Base-by-base conservation (phyloP, 2,329 filamentous ascomycete species). In the Sarocladium brachiariae region DNA sequence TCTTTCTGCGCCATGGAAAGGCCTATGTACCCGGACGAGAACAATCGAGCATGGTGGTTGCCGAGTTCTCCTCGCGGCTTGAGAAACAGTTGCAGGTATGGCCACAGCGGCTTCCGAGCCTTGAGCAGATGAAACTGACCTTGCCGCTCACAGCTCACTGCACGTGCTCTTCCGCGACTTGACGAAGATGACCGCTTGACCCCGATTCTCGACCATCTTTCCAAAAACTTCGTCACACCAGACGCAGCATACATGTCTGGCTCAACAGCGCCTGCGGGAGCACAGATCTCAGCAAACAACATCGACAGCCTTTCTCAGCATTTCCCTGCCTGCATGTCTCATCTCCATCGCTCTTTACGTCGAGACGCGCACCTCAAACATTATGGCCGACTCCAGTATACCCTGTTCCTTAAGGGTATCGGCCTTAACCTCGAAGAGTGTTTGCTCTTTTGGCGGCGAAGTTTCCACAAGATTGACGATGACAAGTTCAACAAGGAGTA, bases 401-500 rank as follows among this genome's bases (percentile, higher is more conserved):
- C 88, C 0, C 80, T 99, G 3, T 99, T 99, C 78, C 77, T 99
- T 52, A 99, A 99, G 69, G 93, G 93, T 37, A 89, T 97, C 53
- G 93, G 93, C 0, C 74, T 99, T 24, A 89, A 81, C 55, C 73
- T 99, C n/a, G 90, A 96, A 62, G 92, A 99, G 67, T 89, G 83
- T 59, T 78, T 99, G 21, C 59, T 89, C 11, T 99, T 99, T 73
- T 99, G 93, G 93, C 84, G 93, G 10, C 79, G 82, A 55, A 76
- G 79, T 24, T 97, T 99, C 78, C 83, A 83, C 64, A 86, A 89
- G 57, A 82, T 95, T 56, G 91, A 88, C 0, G 93, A 97, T 61
- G 92, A 97, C 61, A 85, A 85, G 31, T 99, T 97, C 77, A 95
- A 95, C 70, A 97, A 96, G 64, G 90, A 96, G 64, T 97, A 99